Evolutionary conservation across 228 moss, liverwort and hornwort species (phyloP).

Genomic region (Sphagnum fallax): DNA sequence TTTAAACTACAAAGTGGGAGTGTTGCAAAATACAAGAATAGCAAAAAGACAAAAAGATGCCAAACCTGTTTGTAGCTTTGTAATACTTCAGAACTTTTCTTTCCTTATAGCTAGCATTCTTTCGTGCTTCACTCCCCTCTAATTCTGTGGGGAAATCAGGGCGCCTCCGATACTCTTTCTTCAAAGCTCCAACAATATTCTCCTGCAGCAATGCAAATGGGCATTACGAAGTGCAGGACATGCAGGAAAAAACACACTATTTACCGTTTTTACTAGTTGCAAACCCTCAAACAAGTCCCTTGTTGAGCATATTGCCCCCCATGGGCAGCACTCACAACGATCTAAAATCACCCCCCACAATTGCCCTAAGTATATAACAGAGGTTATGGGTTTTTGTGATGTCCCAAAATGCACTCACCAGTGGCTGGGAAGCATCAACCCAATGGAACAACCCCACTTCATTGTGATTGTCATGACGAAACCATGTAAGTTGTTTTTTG

Average conservation of each 20-base stretch:
- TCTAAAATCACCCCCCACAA: background rate
- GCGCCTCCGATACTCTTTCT: conserved; percentile 27
- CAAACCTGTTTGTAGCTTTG: conserved; percentile 34
- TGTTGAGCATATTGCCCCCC: background rate
- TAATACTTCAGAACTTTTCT: conserved; percentile 43
- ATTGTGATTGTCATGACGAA: conserved; percentile 49
- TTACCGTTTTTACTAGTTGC: background rate
- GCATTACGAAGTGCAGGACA: background rate
- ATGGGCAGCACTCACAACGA: background rate
- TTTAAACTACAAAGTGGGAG: no score
- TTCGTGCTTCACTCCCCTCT: conserved; percentile 20
- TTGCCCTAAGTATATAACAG: background rate
- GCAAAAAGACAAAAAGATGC: no score
- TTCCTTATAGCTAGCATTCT: conserved; percentile 45
- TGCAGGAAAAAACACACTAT: background rate
- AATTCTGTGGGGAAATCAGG: conserved; percentile 12
- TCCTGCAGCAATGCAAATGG: conserved; percentile 16
- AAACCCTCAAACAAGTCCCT: background rate
- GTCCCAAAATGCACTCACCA: conserved; percentile 16
- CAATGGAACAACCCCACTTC: conserved; percentile 50
- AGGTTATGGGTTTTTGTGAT: background rate
- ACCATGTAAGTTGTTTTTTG: conserved; percentile 63
- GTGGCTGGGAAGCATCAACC: conserved; percentile 43
- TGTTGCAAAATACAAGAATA: no score
- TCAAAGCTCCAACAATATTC: conserved; percentile 28